Conservation (phyloP, 129 eudicot genomes). For the Kitagawia praeruptora region DNA sequence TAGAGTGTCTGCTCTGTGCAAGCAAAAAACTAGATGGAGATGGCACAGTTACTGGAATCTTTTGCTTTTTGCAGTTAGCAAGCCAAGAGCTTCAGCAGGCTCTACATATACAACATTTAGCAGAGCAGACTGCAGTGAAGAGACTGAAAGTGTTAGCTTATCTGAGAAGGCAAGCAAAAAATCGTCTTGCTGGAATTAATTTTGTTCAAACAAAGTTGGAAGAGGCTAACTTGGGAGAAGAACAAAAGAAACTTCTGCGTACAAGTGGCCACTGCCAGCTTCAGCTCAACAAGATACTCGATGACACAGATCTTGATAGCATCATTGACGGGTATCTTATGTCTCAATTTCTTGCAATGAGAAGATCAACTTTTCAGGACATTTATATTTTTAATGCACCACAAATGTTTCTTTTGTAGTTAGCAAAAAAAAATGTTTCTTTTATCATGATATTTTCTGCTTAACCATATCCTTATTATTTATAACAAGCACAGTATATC, state of each 20-base stretch:
- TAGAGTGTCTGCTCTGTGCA: constrained; percentile 66
- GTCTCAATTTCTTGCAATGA: neutral
- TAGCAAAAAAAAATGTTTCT: neutral
- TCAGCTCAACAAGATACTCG: constrained; percentile 83
- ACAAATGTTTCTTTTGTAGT: neutral
- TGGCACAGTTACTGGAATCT: constrained; percentile 69
- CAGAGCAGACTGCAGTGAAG: constrained; percentile 78
- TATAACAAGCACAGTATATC: neutral
- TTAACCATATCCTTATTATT: neutral
- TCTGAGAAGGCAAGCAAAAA: constrained; percentile 65
- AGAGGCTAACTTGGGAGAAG: constrained; percentile 61
- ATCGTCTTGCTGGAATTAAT: constrained; percentile 80
- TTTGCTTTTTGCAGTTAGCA: constrained; percentile 90
- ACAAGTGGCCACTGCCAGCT: constrained; percentile 72
- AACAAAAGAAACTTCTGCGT: constrained; percentile 46
- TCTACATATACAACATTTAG: constrained; percentile 60
- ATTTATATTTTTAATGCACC: neutral
- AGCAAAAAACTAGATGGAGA: constrained; percentile 67
- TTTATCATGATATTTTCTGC: neutral
- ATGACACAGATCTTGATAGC: constrained; percentile 79
- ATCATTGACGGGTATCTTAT: constrained; percentile 71
- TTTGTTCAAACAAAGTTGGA: constrained; percentile 65
- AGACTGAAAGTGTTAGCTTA: constrained; percentile 67
- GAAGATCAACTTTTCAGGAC: neutral
- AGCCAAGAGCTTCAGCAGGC: constrained; percentile 91